Conservation (phyloP, 495 filamentous ascomycete species). For the Achaetomiella virescens region DNA sequence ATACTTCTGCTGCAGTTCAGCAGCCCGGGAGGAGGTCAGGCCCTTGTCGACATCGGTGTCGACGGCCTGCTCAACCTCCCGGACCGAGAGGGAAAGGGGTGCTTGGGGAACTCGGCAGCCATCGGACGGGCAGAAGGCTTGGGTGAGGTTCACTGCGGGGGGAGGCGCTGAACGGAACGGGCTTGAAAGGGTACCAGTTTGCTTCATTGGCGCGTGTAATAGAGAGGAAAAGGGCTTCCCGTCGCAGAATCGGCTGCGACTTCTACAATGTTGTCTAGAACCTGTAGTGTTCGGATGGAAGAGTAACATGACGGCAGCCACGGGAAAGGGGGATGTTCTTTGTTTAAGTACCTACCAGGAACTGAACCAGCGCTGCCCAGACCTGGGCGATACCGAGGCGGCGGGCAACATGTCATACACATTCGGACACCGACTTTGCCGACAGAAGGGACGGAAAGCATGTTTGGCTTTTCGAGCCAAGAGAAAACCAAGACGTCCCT, state of each 20-base stretch:
- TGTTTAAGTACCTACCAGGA: slow-evolving; percentile 8
- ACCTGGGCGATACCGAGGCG: neutral
- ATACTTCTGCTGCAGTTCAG: slow-evolving; percentile 45
- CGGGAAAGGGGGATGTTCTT: neutral
- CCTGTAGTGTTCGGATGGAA: neutral
- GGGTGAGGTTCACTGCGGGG: neutral
- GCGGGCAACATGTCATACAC: neutral
- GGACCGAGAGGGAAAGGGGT: slow-evolving; percentile 45
- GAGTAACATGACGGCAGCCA: slow-evolving; percentile 3
- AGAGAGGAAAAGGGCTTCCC: no score
- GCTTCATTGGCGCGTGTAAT: slow-evolving; percentile 10
- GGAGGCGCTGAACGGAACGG: neutral
- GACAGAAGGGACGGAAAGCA: slow-evolving; percentile 1
- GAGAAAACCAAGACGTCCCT: slow-evolving; percentile 26
- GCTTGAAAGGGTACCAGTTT: neutral
- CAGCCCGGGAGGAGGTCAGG: slow-evolving; percentile 45
- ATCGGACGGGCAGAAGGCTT: slow-evolving; percentile 22
- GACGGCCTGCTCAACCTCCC: slow-evolving; percentile 48
- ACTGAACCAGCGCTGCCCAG: neutral
- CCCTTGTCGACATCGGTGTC: slow-evolving; percentile 54
- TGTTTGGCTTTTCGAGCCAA: slow-evolving; percentile 19
- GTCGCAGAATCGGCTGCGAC: slow-evolving; percentile 5
- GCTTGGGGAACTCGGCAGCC: slow-evolving; percentile 39
- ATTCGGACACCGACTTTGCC: slow-evolving; percentile 16
- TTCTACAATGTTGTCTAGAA: neutral